These are phyloP conservation scores for Cytospora mali DNA, from an alignment of 2,329 filamentous ascomycete genomes.

Conservation along the genomic window DNA sequence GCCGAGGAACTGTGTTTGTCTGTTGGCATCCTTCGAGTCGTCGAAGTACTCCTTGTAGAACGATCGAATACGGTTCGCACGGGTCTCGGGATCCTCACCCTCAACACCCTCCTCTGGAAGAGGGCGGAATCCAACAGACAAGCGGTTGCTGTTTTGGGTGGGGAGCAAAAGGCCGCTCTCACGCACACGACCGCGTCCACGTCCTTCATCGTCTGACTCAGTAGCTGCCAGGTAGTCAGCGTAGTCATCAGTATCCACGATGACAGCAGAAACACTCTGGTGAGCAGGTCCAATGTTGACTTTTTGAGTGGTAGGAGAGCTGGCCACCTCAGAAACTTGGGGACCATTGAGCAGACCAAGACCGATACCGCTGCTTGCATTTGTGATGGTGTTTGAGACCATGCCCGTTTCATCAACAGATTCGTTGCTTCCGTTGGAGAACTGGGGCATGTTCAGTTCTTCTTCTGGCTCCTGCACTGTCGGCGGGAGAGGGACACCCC, in stretches of 20 bases:
- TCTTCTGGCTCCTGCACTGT: conserved; percentile 15
- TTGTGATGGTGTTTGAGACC: conserved; percentile 8
- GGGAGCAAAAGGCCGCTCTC: conserved; percentile 54
- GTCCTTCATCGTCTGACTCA: conserved; percentile 33
- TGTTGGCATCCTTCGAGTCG: conserved; percentile 60
- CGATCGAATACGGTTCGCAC: conserved; percentile 94
- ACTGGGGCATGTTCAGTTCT: conserved; percentile 21
- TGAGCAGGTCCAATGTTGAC: conserved; percentile 25
- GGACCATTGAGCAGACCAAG: conserved; percentile 26
- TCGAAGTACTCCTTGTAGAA: conserved; percentile 99
- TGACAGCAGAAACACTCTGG: conserved; percentile 33
- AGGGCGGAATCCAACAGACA: conserved; percentile 78
- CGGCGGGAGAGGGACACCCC: conserved; percentile 24
- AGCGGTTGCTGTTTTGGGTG: conserved; percentile 55
- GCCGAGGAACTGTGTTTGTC: conserved; percentile 20
- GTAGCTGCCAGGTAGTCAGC: conserved; percentile 35
- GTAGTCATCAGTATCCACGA: conserved; percentile 40
- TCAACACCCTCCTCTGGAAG: conserved; percentile 78
- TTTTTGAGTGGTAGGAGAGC: conserved; percentile 18
- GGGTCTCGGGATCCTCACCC: conserved; percentile 87
- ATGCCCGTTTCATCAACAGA: conserved; percentile 24
- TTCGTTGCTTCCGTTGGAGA: conserved; percentile 22
- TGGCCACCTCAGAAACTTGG: conserved; percentile 19
- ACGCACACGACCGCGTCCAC: conserved; percentile 42
- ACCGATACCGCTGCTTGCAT: conserved; percentile 18